Base-by-base conservation (phyloP, 1,284 basidiomycete genomes). In the Apiotrichum akiyoshidainum region DNA sequence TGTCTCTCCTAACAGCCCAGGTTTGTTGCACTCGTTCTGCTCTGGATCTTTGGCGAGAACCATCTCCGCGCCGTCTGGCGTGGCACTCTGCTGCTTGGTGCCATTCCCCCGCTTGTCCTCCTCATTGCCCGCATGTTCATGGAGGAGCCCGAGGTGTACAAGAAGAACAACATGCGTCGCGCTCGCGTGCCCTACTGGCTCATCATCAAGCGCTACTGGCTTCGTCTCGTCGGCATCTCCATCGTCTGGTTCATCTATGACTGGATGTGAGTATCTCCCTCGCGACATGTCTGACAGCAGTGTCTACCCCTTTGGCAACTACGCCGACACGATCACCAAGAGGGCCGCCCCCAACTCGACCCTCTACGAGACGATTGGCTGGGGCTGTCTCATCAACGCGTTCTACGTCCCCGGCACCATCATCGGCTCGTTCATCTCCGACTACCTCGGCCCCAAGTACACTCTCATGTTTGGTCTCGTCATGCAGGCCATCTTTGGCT, bases 61-160 rank as follows among this genome's bases (percentile, higher is more conserved):
- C 90, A 93, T 70, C 84, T 94, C 34, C 84, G 88, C 34, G 87
- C 86, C 11, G 88, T 90, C 6, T 95, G 91, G 93, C 87, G 94
- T 55, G 74, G 92, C 41, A 89, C 90, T 5, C 83, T 97, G 34
- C 92, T 90, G n/a, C 81, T 97, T 13, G 94, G 93, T 46, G 80
- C 87, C 44, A 75, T 96, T 53, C 91, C 92, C 26, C 92, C 93
- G 6, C 67, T 86, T 9, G 80, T 85, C 51, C 61, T 95, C 44
- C 85, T 95, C 70, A 71, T 92, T 55, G 96, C 92, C 89, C 90
- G 94, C 64, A 71, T 90, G 58, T 83, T 81, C 59, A 94, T 96
- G 88, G 80, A 85, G 35, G 90, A 96, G 75, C 79, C 79, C 60
- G 81, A 82, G 37, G 70, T 77, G 44, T 80, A 77, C 35, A 75